These are phyloP conservation scores for Tuber umbilicatum DNA, from an alignment of 495 filamentous ascomycete species.

Conservation along the genomic window DNA sequence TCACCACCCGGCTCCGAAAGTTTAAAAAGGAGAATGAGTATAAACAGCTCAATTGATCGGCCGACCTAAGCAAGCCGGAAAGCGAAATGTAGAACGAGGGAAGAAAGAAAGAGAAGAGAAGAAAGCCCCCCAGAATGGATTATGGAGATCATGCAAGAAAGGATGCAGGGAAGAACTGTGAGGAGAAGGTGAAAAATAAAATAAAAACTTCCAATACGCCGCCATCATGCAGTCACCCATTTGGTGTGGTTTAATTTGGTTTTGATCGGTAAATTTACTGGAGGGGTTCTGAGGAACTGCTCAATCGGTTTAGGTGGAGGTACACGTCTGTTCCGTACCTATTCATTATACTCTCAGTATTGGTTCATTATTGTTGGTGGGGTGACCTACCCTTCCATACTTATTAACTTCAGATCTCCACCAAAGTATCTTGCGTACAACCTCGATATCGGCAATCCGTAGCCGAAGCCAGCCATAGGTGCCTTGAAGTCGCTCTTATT, in stretches of 20 bases:
- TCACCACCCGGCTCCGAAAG: not conserved
- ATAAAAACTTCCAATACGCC: slow-evolving; percentile 5
- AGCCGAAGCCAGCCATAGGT: slow-evolving; percentile 97
- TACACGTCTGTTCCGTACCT: slow-evolving; percentile 99
- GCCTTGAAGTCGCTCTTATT: slow-evolving; percentile 99
- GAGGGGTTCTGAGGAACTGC: slow-evolving; percentile 88
- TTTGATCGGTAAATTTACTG: slow-evolving; percentile 55
- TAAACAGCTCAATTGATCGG: not conserved
- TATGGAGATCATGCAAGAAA: slow-evolving; percentile 14
- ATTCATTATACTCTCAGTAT: slow-evolving; percentile 14
- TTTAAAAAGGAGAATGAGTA: not conserved
- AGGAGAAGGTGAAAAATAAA: slow-evolving; percentile 3
- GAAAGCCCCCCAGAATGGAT: slow-evolving; percentile 17
- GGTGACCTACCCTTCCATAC: slow-evolving; percentile 88
- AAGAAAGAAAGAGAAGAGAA: slow-evolving; percentile 6
- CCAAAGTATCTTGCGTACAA: slow-evolving; percentile 96
- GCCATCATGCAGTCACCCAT: not conserved
- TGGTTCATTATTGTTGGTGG: not conserved
- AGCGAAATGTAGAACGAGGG: slow-evolving; percentile 9
- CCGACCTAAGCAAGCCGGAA: not conserved
- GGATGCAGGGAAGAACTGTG: not conserved
- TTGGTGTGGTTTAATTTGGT: not conserved
- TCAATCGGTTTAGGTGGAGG: slow-evolving; percentile 90
- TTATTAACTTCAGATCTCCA: slow-evolving; percentile 93
- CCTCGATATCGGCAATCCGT: slow-evolving; percentile 85